Conservation (phyloP, 2,329 filamentous ascomycete species). For the Metarhizium guizhouense region DNA sequence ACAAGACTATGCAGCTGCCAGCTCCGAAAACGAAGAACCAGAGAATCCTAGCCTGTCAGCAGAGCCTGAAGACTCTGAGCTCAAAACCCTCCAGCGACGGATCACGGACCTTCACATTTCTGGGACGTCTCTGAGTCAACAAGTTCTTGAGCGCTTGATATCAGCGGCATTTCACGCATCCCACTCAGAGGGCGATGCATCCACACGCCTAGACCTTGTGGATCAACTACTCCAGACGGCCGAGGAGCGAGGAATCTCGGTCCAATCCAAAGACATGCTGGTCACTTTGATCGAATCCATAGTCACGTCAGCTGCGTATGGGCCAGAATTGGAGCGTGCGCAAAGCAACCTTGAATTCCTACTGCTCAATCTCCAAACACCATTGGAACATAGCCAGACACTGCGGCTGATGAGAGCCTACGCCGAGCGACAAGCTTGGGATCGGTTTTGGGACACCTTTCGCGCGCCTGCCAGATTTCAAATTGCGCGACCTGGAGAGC, state of each 20-base stretch:
- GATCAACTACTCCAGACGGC: conserved; percentile 35
- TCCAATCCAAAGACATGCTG: conserved; percentile 39
- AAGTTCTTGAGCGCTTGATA: conserved; percentile 29
- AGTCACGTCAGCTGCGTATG: conserved; percentile 21
- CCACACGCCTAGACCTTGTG: conserved; percentile 27
- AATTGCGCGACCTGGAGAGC: conserved; percentile 34
- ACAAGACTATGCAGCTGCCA: neutral
- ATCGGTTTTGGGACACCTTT: conserved; percentile 53
- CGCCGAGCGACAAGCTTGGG: conserved; percentile 39
- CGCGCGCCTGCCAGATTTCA: conserved; percentile 42
- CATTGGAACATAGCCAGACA: conserved; percentile 30
- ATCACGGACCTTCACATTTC: conserved; percentile 30
- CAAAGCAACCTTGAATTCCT: conserved; percentile 37
- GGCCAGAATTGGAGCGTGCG: conserved; percentile 25
- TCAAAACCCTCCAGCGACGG: conserved; percentile 17
- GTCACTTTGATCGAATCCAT: conserved; percentile 35
- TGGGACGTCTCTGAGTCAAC: conserved; percentile 25
- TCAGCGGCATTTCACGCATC: conserved; percentile 25
- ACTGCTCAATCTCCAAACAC: conserved; percentile 26
- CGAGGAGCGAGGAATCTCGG: conserved; percentile 33
- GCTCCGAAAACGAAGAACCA: neutral
- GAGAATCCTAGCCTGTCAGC: neutral
- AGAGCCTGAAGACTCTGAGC: conserved; percentile 3
- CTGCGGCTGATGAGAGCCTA: conserved; percentile 37
- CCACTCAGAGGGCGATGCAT: conserved; percentile 11